Evolutionary conservation across 352 stramenopile genomes (phyloP), one percentile per base, ranked within the genome.

Genomic region (Phytophthora europaea): DNA sequence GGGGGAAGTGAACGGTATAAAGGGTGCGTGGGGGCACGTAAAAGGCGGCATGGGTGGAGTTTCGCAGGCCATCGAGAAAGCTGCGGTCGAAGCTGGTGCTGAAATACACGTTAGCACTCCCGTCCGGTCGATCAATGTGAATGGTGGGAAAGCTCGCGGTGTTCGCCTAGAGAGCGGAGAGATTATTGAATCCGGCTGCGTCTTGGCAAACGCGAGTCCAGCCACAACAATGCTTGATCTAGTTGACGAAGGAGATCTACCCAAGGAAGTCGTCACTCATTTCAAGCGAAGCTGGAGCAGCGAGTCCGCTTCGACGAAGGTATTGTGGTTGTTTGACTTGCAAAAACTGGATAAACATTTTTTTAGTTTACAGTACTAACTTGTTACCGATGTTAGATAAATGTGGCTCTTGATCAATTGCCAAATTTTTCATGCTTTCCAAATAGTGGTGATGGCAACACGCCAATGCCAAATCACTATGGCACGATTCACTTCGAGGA

Each of bases 401-500:
- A 98, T 70, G 79, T 97, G 16, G 92, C 93, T 6, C 78, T 98
- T 20, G 79, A 96, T 65, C 69, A 68, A 20, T 67, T 98, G 23
- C 93, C 92, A 5, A 95, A 96, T 52, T 98, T 97, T 67, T 83
- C 69, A 2, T 97, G 90, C 36, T 73, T 94, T 12, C 88, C 91
- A 12, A 92, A 96, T 67, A 71, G 61, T 28, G 84, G 81, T 4
- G 72, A 91, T 61, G 83, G 81, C 2, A 82, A 81, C 13, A 80
- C 74, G 7, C 78, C 88, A 12, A 94, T 94, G 80, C 81, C 80
- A 2, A 90, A 96, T 48, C 93, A 98, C 56, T 88, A 83, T 36
- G 92, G 92, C 23, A 98, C 93, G 2, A 97, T 95, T 13, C 93
- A 98, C 67, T 98, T 98, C 66, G 92, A 97, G 57, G 83, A 95